These are phyloP conservation scores for Filosporella fistucella DNA, from an alignment of 495 filamentous ascomycete species.

Conservation along the genomic window DNA sequence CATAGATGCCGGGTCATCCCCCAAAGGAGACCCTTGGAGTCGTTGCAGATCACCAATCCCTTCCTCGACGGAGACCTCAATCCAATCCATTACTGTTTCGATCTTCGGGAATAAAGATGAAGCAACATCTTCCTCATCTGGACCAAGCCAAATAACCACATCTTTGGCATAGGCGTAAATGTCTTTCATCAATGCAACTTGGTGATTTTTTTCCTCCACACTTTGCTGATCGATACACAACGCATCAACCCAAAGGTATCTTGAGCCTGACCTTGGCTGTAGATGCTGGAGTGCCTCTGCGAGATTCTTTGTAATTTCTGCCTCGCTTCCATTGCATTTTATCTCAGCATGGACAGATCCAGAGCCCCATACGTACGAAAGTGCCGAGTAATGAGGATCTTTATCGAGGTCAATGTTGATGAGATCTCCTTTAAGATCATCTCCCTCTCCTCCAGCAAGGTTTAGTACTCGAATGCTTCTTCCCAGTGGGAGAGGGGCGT, in stretches of 20 bases:
- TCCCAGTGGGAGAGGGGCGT: not conserved
- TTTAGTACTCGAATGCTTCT: not conserved
- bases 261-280: not conserved
- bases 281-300: not conserved
- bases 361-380: conserved; percentile 2
- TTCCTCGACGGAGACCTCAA: not conserved
- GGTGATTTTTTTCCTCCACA: not conserved
- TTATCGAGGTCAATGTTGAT: not conserved
- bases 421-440: not conserved
- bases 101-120: not conserved
- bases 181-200: conserved; percentile 1
- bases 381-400: not conserved
- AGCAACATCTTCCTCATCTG: not conserved
- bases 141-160: not conserved
- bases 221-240: conserved; percentile 1
- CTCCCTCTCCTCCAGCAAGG: not conserved
- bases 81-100: not conserved
- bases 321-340: not conserved
- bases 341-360: not conserved
- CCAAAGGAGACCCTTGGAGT: not conserved
- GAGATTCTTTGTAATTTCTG: not conserved
- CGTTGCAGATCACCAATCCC: not conserved
- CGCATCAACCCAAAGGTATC: not conserved
- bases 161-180: conserved; percentile 1
- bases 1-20: not conserved